Evolutionary conservation across 2,329 filamentous ascomycete genomes (phyloP).

Genomic region (Thielaviopsis punctulata): DNA sequence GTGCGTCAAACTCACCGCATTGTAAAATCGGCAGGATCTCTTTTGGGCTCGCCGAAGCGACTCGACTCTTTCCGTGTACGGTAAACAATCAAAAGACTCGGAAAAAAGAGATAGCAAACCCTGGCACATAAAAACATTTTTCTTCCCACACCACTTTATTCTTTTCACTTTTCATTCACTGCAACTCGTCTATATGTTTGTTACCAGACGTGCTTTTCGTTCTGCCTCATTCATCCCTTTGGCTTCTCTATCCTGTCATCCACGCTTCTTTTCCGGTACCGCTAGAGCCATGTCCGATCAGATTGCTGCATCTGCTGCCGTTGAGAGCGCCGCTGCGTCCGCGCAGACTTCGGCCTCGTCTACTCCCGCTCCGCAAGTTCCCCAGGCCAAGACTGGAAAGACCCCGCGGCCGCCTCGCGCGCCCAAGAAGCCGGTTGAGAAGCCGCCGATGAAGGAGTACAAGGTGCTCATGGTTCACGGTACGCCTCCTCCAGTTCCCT

Average conservation of each 20-base stretch:
- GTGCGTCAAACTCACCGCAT: background rate
- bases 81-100: background rate
- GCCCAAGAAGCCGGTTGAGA: slow-evolving; percentile 7
- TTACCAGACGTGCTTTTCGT: background rate
- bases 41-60: background rate
- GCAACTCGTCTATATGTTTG: background rate
- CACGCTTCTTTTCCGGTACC: background rate
- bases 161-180: background rate
- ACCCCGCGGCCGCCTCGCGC: slow-evolving; percentile 4
- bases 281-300: slow-evolving; percentile 7
- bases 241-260: slow-evolving; percentile 1
- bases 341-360: background rate
- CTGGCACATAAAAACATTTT: background rate
- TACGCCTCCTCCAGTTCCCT: slow-evolving; percentile 18
- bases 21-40: background rate
- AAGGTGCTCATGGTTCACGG: slow-evolving; percentile 68
- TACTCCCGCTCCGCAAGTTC: background rate
- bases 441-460: slow-evolving; percentile 27
- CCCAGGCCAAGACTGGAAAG: slow-evolving; percentile 1
- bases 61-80: background rate
- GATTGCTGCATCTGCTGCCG: background rate
- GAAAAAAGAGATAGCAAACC: background rate
- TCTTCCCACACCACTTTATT: background rate
- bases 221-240: background rate
- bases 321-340: background rate